Evolutionary conservation across 1,284 basidiomycete species (phyloP), one percentile per base, ranked within the genome.

Genomic region (Ustilago cynodontis): DNA sequence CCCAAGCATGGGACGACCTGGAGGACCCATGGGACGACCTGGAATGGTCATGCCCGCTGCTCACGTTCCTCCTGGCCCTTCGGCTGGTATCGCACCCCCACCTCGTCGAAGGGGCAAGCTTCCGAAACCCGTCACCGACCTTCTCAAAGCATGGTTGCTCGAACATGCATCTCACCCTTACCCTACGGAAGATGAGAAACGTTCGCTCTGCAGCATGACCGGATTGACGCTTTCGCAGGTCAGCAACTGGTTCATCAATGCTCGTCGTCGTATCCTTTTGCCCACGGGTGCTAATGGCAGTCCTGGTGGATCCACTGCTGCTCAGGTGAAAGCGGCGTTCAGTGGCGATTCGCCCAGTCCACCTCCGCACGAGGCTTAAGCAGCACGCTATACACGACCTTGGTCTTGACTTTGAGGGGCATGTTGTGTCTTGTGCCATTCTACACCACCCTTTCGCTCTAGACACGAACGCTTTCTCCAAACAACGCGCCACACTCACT

Each of bases 121-220:
- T 14, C 93, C 93, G 55, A 94, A 94, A 87, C 92, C 93, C 85
- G 93, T 94, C 50, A 94, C 93, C 22, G 93, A 94, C 86, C 93
- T 91, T 83, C 89, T 95, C 82, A 93, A 94, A 83, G 90, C 93
- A n/a, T 95, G 94, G 94, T 88, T 95, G 41, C 91, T 95, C 82
- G 90, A 92, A 69, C 93, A 95, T 84, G 92, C 92, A 2, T 92
- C 93, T 83, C 93, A 95, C 81, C 93, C 93, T 10, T 95, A 95
- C 85, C 94, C 93, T 24, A 92, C 91, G 73, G 93, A 95, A 84
- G 93, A 94, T 78, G 93, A 95, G 88, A 95, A 95, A 88, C 93
- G 94, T 82, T 91, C 92, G 82, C 87, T 95, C 68, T 94, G 93
- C 87, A 90, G 92, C 81, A 91, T 92, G 55, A 95, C 93, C 0